Evolutionary conservation across 2,329 filamentous ascomycete genomes (phyloP).

Genomic region (Microdochium paspali): DNA sequence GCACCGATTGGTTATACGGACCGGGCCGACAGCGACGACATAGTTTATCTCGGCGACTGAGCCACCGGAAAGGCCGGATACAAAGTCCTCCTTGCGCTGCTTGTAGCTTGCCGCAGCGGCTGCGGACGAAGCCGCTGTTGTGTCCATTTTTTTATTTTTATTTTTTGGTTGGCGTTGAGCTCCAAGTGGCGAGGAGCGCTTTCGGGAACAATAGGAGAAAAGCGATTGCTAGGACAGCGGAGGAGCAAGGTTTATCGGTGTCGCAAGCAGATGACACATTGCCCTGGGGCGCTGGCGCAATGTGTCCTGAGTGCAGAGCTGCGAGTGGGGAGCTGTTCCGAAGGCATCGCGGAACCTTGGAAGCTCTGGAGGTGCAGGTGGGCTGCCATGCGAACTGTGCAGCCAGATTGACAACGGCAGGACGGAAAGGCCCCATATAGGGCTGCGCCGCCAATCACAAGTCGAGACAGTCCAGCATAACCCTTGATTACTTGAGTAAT

Average conservation of each 20-base stretch:
- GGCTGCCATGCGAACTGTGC: no score
- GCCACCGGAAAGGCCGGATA: slow-evolving; percentile 82
- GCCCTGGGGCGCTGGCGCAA: not conserved
- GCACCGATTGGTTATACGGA: slow-evolving; percentile 23
- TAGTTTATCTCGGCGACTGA: slow-evolving; percentile 77
- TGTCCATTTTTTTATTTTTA: not conserved
- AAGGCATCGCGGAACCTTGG: not conserved
- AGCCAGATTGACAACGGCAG: not conserved
- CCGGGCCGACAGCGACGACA: slow-evolving; percentile 77
- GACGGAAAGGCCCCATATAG: not conserved
- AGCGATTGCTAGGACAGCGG: not conserved
- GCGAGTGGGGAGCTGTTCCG: not conserved
- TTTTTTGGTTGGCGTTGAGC: not conserved
- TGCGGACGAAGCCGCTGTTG: not conserved
- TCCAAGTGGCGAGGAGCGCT: not conserved
- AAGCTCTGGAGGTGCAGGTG: not conserved
- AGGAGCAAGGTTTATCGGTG: not conserved
- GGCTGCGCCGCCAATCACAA: not conserved
- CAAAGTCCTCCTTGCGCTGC: slow-evolving; percentile 86
- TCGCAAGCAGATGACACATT: not conserved
- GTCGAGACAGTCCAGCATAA: no score
- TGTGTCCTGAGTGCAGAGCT: not conserved
- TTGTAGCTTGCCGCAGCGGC: slow-evolving; percentile 58
- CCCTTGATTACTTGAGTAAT: no score
- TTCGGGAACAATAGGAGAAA: no score